A percentile compares a stretch with the other conserved stretches of the same genome.
Evolutionary conservation across 441 rosid genomes (phyloP).

Genomic region (Gossypium gossypioides): DNA sequence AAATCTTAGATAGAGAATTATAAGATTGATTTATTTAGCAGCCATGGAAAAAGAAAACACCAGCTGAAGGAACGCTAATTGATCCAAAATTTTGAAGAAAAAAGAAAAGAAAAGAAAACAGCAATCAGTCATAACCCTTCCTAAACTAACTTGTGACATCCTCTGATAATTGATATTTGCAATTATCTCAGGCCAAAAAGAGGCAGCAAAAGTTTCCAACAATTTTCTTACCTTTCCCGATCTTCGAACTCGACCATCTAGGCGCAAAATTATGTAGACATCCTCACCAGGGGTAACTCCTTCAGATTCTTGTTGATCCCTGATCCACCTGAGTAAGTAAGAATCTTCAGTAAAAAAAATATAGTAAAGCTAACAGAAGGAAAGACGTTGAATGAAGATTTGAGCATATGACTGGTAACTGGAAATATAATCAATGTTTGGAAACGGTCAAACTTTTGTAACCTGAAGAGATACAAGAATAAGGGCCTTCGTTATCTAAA

Average conservation of each 20-base stretch:
- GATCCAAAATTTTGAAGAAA: background rate
- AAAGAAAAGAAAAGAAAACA: background rate
- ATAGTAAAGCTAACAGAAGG: background rate
- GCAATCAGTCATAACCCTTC: background rate
- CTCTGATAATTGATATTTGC: background rate
- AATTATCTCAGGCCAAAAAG: background rate
- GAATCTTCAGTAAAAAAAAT: background rate
- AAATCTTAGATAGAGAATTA: background rate
- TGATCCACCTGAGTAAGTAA: conserved; percentile 61
- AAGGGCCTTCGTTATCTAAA: background rate
- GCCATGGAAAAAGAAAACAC: background rate
- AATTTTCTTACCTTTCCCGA: conserved; percentile 20
- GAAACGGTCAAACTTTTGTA: background rate
- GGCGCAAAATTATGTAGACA: conserved; percentile 71
- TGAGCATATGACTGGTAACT: background rate
- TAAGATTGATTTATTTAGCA: background rate
- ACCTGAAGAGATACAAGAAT: background rate
- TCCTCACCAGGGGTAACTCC: conserved; percentile 79
- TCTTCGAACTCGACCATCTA: conserved; percentile 94
- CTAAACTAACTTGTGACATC: background rate
- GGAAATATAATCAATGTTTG: background rate
- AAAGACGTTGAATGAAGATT: background rate
- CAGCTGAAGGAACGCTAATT: background rate
- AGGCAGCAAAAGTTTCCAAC: background rate
- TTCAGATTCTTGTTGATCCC: conserved; percentile 81